Percentiles rank a stretch among this genome's conserved stretches.
Evolutionary conservation across 352 stramenopile genomes (phyloP).

Genomic region (Globisporangium uncinulatum): DNA sequence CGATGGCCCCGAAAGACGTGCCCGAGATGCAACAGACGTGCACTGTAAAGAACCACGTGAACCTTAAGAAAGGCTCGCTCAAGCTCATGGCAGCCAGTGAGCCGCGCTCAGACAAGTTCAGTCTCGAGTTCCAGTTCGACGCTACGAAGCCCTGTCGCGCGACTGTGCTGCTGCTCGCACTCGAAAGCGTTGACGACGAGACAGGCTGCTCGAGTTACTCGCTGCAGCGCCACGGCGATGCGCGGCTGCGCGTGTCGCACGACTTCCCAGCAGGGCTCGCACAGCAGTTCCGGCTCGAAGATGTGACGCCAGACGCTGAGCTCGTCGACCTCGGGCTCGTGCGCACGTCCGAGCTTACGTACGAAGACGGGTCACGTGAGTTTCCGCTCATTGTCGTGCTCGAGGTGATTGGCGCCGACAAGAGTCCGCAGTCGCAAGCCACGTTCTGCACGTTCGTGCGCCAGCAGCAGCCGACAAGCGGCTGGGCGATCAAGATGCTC

Average conservation of each 20-base stretch:
- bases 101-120: conserved; percentile 20
- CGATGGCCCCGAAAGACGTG: conserved; percentile 35
- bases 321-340: conserved; percentile 43
- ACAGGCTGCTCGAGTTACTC: conserved; percentile 56
- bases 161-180: conserved; percentile 53
- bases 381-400: conserved; percentile 74
- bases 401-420: conserved; percentile 36
- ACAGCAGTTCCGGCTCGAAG: conserved; percentile 41
- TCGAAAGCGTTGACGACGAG: conserved; percentile 63
- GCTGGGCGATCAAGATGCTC: conserved; percentile 66
- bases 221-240: conserved; percentile 39
- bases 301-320: conserved; percentile 14
- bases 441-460: conserved; percentile 74
- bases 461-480: conserved; percentile 23
- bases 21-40: conserved; percentile 82
- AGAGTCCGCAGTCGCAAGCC: conserved; percentile 62
- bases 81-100: conserved; percentile 33
- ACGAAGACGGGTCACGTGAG: conserved; percentile 30
- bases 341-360: conserved; percentile 30
- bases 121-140: conserved; percentile 74
- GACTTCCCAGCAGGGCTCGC: conserved; percentile 44
- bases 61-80: conserved; percentile 76
- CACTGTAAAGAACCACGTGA: conserved; percentile 82
- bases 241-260: conserved; percentile 21
- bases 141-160: conserved; percentile 68